phyloP scores from a whole-genome alignment of 257 asterid genomes.

The Gentiana macrophylla region DNA sequence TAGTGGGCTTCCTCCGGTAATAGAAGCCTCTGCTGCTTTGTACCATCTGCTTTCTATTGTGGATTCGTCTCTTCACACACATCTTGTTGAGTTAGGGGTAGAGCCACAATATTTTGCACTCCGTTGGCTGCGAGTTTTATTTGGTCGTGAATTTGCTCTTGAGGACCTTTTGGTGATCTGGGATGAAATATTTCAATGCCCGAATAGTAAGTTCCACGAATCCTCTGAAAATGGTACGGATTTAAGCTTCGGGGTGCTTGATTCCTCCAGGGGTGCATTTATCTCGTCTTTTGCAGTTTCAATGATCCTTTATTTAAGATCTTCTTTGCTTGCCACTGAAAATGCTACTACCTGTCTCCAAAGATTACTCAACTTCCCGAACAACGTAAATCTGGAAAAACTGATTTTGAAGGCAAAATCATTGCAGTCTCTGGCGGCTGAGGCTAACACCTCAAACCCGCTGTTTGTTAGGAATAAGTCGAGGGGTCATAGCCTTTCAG shows the following conservation, averaged over 20 bases:
- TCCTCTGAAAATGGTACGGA: conserved; percentile 24
- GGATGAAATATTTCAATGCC: conserved; percentile 72
- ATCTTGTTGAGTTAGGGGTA: conserved; percentile 83
- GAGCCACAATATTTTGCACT: conserved; percentile 89
- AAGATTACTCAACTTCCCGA: conserved; percentile 70
- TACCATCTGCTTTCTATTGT: conserved; percentile 75
- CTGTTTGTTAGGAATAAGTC: conserved; percentile 33
- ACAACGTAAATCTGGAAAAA: conserved; percentile 42
- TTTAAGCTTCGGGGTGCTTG: conserved; percentile 39
- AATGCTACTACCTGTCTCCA: conserved; percentile 76
- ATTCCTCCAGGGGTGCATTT: conserved; percentile 77
- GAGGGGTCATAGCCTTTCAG: conserved; percentile 51
- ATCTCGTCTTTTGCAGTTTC: conserved; percentile 87
- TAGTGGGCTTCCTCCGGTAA: conserved; percentile 62
- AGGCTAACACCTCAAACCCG: conserved; percentile 43
- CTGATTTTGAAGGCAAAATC: conserved; percentile 61
- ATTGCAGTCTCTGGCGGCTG: conserved; percentile 53
- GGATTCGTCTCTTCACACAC: conserved; percentile 75
- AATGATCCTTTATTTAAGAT: conserved; percentile 70
- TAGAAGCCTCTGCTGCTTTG: conserved; percentile 71
- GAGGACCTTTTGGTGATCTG: conserved; percentile 66
- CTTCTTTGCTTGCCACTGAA: conserved; percentile 82
- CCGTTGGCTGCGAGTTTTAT: conserved; percentile 82
- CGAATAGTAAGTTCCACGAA: conserved; percentile 32
- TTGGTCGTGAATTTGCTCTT: conserved; percentile 86